Evolutionary conservation across 345 rosid genomes (phyloP).

Genomic region (Moricandia moricandioides): DNA sequence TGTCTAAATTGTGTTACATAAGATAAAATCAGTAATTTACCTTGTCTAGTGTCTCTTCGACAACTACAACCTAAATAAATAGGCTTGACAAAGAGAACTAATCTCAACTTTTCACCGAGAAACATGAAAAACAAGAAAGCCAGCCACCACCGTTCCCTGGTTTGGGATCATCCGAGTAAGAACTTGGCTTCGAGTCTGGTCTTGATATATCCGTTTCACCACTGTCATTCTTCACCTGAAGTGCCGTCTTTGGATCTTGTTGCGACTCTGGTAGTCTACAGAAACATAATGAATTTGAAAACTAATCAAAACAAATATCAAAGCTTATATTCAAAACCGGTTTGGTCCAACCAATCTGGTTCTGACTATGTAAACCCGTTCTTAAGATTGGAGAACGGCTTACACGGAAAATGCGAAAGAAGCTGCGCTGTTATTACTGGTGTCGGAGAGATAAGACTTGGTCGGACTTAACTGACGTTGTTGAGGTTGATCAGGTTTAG

Average conservation of each 20-base stretch:
- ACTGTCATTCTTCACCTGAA: slow-evolving; percentile 14
- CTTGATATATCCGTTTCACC: slow-evolving; percentile 12
- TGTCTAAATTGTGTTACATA: slow-evolving; percentile 1
- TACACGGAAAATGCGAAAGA: slow-evolving; percentile 37
- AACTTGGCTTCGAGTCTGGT: background rate
- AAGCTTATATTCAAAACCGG: background rate
- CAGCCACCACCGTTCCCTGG: slow-evolving; percentile 9
- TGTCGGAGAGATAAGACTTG: slow-evolving; percentile 26
- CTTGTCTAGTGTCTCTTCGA: background rate
- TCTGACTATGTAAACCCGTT: background rate
- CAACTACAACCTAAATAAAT: slow-evolving; percentile 6
- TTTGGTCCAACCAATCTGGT: background rate
- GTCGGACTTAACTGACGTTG: slow-evolving; percentile 9
- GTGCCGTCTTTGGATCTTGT: slow-evolving; percentile 9
- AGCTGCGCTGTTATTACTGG: slow-evolving; percentile 19
- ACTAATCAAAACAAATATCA: background rate
- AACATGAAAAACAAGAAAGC: slow-evolving; percentile 35
- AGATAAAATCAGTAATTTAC: background rate
- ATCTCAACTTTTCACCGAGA: slow-evolving; percentile 16
- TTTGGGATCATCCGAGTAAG: background rate
- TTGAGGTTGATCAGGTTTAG: slow-evolving; percentile 12
- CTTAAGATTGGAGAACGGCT: background rate
- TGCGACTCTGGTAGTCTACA: slow-evolving; percentile 25
- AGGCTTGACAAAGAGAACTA: background rate
- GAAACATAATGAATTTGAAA: background rate